Conservation (phyloP, 2,329 filamentous ascomycete species). For the Aspergillus pseudoglaucus region DNA sequence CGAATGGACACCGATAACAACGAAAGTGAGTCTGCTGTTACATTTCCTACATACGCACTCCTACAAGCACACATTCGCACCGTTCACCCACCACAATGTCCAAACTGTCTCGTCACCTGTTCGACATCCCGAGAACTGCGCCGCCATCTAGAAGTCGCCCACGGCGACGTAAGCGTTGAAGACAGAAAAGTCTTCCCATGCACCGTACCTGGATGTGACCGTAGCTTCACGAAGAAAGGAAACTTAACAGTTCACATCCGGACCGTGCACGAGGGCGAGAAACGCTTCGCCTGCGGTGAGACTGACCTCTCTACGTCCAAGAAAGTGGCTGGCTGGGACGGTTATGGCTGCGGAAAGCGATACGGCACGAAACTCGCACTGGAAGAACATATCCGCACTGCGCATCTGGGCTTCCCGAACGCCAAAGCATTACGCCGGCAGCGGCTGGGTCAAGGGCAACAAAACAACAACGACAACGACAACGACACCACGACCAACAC, state of each 20-base stretch:
- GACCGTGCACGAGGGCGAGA: constrained; percentile 66
- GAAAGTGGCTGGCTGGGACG: constrained; percentile 59
- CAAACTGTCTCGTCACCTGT: constrained; percentile 65
- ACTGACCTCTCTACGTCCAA: constrained; percentile 54
- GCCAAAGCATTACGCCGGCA: constrained; percentile 35
- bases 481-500: constrained; percentile 6
- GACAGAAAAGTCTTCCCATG: constrained; percentile 63
- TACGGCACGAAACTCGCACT: constrained; percentile 73
- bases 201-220: constrained; percentile 60
- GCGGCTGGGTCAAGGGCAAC: constrained; percentile 21
- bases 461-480: constrained; percentile 10
- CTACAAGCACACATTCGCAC: constrained; percentile 67
- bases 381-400: constrained; percentile 76
- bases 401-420: constrained; percentile 62
- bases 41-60: constrained; percentile 66
- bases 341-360: constrained; percentile 63
- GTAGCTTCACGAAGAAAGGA: constrained; percentile 73
- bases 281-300: constrained; percentile 70
- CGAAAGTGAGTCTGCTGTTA: constrained; percentile 32
- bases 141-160: constrained; percentile 70
- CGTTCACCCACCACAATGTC: constrained; percentile 66
- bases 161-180: constrained; percentile 55
- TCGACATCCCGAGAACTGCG: constrained; percentile 62
- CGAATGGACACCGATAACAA: constrained; percentile 21
- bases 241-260: constrained; percentile 77